phyloP scores from a whole-genome alignment of 2,329 filamentous ascomycete species.

The Aspergillus cejpii region DNA sequence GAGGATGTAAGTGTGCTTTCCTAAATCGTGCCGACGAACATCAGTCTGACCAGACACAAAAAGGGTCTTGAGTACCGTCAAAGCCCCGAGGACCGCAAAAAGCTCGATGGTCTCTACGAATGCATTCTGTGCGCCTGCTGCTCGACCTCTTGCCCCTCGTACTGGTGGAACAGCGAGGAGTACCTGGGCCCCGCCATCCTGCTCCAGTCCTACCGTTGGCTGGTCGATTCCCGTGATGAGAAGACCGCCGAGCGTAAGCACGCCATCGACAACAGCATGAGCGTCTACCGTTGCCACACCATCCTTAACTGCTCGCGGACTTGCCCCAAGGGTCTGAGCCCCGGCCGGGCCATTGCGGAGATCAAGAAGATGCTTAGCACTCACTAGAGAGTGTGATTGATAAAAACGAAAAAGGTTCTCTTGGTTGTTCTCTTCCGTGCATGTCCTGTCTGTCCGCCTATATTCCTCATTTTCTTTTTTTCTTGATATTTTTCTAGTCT shows the following conservation, averaged over 20 bases:
- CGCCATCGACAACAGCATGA: slow-evolving; percentile 97
- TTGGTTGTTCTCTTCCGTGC: slow-evolving; percentile 11
- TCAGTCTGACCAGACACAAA: background rate
- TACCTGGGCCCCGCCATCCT: slow-evolving; percentile 96
- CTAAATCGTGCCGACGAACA: slow-evolving; percentile 6
- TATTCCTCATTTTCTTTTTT: slow-evolving; percentile 11
- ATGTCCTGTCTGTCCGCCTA: slow-evolving; percentile 7
- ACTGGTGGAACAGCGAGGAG: slow-evolving; percentile 99
- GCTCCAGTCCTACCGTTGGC: slow-evolving; percentile 96
- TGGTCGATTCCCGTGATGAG: slow-evolving; percentile 91
- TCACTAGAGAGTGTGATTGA: slow-evolving; percentile 16
- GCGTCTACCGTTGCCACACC: slow-evolving; percentile 96
- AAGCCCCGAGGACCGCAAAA: slow-evolving; percentile 83
- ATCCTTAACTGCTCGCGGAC: slow-evolving; percentile 98
- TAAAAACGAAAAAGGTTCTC: slow-evolving; percentile 12
- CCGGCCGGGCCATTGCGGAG: slow-evolving; percentile 88
- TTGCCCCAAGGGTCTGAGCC: slow-evolving; percentile 97
- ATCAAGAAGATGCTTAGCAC: slow-evolving; percentile 94
- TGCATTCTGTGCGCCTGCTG: slow-evolving; percentile 99
- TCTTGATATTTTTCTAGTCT: slow-evolving; percentile 4
- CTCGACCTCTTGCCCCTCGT: slow-evolving; percentile 97
- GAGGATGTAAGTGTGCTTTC: slow-evolving; percentile 61
- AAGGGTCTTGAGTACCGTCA: slow-evolving; percentile 90
- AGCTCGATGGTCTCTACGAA: slow-evolving; percentile 97
- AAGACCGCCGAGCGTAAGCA: slow-evolving; percentile 79